A percentile compares a stretch with the other conserved stretches of the same genome.
Evolutionary conservation across 768 basidiomycete genomes (phyloP).

Genomic region (Tricholoma furcatifolium): DNA sequence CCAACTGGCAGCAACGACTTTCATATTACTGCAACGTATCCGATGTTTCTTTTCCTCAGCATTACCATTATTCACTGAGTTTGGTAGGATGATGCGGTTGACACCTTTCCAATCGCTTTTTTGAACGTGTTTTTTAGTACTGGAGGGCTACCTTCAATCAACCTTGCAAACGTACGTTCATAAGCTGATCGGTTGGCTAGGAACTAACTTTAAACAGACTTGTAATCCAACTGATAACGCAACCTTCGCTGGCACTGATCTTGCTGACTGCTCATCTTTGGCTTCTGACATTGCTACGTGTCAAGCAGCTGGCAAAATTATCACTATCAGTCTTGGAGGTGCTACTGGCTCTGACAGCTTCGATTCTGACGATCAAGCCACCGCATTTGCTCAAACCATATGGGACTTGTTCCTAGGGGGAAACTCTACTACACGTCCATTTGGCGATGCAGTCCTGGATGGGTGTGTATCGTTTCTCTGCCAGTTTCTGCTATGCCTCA

Average conservation of each 20-base stretch:
- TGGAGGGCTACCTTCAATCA: slow-evolving; percentile 60
- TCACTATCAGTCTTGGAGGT: slow-evolving; percentile 59
- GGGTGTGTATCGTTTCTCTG: slow-evolving; percentile 41
- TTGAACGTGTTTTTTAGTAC: slow-evolving; percentile 63
- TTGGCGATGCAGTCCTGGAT: slow-evolving; percentile 69
- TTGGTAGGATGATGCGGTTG: slow-evolving; percentile 59
- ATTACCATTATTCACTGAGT: background rate
- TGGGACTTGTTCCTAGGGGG: slow-evolving; percentile 74
- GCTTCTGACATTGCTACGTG: slow-evolving; percentile 63
- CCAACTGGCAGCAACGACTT: slow-evolving; percentile 60
- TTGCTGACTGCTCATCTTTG: slow-evolving; percentile 61
- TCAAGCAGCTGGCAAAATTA: slow-evolving; percentile 62
- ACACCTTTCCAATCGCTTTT: slow-evolving; percentile 72
- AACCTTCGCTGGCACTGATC: slow-evolving; percentile 59
- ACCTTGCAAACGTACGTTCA: slow-evolving; percentile 61
- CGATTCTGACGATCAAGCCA: slow-evolving; percentile 53
- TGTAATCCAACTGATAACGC: slow-evolving; percentile 58
- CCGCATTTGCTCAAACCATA: slow-evolving; percentile 60
- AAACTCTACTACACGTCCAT: slow-evolving; percentile 58
- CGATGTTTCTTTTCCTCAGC: slow-evolving; percentile 1
- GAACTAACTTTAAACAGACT: slow-evolving; percentile 35
- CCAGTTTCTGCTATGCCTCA: background rate
- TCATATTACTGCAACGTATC: slow-evolving; percentile 62
- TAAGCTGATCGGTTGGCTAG: background rate
- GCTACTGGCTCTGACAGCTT: slow-evolving; percentile 64